A percentile compares a stretch with the other conserved stretches of the same genome.
Conservation (phyloP, 2,329 filamentous ascomycete species). For the Nemania sp. region DNA sequence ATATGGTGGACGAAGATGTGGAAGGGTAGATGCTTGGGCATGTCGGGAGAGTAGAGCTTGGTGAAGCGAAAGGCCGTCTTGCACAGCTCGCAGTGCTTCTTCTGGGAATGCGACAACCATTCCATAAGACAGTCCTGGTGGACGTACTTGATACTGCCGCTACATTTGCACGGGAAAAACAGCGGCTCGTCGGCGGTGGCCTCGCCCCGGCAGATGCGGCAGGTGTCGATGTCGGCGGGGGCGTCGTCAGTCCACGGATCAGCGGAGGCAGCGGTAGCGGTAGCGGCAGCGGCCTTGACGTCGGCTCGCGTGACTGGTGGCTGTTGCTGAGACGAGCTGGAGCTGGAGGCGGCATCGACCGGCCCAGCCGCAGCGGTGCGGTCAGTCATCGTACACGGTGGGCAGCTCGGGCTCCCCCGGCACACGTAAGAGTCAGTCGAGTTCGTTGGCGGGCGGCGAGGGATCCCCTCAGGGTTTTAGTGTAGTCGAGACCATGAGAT, state of each 20-base stretch:
- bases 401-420: no score
- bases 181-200: conserved; percentile 80
- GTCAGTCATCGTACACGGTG: no score
- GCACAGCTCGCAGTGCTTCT: conserved; percentile 99
- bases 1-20: conserved; percentile 81
- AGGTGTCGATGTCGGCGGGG: conserved; percentile 65
- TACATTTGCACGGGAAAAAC: conserved; percentile 98
- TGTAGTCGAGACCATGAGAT: no score
- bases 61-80: conserved; percentile 98
- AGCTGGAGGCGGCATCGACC: background rate
- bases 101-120: conserved; percentile 97
- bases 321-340: background rate
- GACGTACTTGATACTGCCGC: conserved; percentile 96
- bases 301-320: conserved; percentile 11
- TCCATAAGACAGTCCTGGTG: conserved; percentile 98
- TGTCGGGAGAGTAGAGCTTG: conserved; percentile 92
- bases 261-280: conserved; percentile 9
- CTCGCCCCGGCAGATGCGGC: conserved; percentile 94
- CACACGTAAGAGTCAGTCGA: no score
- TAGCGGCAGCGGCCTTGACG: conserved; percentile 9
- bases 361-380: background rate
- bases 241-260: conserved; percentile 22
- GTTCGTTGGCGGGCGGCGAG: no score
- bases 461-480: no score
- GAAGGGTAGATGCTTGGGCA: conserved; percentile 82